Evolutionary conservation across 768 basidiomycete species (phyloP).

Genomic region (Leccinum imitatum): DNA sequence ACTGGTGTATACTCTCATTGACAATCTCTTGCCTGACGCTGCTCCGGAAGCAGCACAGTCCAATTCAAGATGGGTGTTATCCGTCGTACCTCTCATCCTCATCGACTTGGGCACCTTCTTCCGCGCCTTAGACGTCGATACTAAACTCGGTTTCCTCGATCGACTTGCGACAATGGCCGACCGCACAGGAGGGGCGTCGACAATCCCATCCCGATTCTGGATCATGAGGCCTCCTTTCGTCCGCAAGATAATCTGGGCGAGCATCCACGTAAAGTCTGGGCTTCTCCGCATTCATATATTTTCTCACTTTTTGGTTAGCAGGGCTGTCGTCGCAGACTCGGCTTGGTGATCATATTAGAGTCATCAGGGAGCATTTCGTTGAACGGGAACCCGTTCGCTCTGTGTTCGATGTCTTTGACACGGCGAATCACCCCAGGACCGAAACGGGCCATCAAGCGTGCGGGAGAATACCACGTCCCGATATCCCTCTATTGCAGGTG

Average conservation of each 20-base stretch:
- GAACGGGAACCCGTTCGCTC: slow-evolving; percentile 26
- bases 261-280: too few relatives aligned
- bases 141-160: slow-evolving; percentile 50
- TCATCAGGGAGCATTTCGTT: slow-evolving; percentile 22
- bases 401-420: slow-evolving; percentile 31
- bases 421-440: slow-evolving; percentile 20
- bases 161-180: slow-evolving; percentile 37
- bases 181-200: slow-evolving; percentile 9
- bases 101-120: slow-evolving; percentile 56
- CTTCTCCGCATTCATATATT: background rate
- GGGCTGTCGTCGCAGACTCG: slow-evolving; percentile 9
- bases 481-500: slow-evolving; percentile 14
- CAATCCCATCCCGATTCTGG: slow-evolving; percentile 4
- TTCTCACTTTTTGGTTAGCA: slow-evolving; percentile 1
- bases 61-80: slow-evolving; percentile 47
- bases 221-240: slow-evolving; percentile 7
- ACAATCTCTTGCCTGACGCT: slow-evolving; percentile 50
- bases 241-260: slow-evolving; percentile 4
- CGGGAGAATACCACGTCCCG: slow-evolving; percentile 13
- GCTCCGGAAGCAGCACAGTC: slow-evolving; percentile 27
- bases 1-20: slow-evolving; percentile 57
- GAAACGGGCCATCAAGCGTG: slow-evolving; percentile 12
- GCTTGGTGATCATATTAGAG: slow-evolving; percentile 14
- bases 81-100: slow-evolving; percentile 57
- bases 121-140: slow-evolving; percentile 54